Evolutionary conservation across 768 basidiomycete species (phyloP), one percentile per base, ranked within the genome.

Genomic region (Suillus hirtellus): DNA sequence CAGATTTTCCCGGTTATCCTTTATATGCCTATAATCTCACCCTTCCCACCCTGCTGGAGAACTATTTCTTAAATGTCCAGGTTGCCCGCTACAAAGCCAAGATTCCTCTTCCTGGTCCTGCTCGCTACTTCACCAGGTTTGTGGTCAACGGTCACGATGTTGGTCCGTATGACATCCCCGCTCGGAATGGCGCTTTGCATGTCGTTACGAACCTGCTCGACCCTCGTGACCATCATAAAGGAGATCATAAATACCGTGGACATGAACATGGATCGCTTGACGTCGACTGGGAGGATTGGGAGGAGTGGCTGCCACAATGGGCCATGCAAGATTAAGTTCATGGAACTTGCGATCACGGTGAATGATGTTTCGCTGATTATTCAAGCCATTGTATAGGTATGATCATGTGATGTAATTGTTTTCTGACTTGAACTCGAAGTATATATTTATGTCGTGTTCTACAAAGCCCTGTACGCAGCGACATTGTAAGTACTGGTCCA

Each of bases 151-250:
- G 78, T 15, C 74, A 71, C 14, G 60, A 59, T 4, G 82, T 82
- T 35, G 65, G 68, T 31, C 64, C 79, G 9, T 71, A 78, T 38
- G 87, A 89, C 67, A 71, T 84, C 21, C 80, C 82, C 4, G 78
- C 80, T 10, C 73, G 83, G 37, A 88, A 89, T 67, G 88, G 86
- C 38, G 88, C 82, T 27, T 72, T 84, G 38, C 87, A 89, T 69
- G 76, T 82, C 47, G 68, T 85, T 53, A 68, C 74, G 53, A 69
- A 68, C 60, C 59, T 85, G 15, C 71, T 84, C 37, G 76, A 82
- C 69, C 83, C 84, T 31, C 74, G 78, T 42, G 69, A 59, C 60
- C 53, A 60, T 27, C 67, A 61, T 37, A 61, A 58, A 47, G 40
- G 21, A 4, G 56, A 60, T 4, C 43, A 55, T 47, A 53, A 60